phyloP scores from a whole-genome alignment of 2,329 filamentous ascomycete species.

The Tolypocladium amazonense region DNA sequence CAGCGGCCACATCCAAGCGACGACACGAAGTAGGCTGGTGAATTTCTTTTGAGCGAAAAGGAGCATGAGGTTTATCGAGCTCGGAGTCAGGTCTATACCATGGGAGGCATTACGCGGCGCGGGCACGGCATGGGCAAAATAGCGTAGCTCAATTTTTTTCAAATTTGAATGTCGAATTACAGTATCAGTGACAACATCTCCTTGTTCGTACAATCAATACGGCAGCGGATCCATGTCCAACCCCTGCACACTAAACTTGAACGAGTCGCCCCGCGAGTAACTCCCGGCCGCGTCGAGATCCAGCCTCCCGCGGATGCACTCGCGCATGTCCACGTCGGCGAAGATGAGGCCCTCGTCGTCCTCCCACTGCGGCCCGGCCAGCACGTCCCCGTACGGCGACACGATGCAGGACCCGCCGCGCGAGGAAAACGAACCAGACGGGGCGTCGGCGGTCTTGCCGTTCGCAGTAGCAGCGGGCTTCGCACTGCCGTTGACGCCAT shows the following conservation, averaged over 20 bases:
- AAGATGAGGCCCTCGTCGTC: conserved; percentile 57
- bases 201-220: conserved; percentile 23
- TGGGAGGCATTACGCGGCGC: neutral
- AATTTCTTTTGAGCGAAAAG: neutral
- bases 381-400: conserved; percentile 65
- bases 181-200: neutral
- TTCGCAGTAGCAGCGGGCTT: neutral
- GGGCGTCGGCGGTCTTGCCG: neutral
- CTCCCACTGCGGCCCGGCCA: conserved; percentile 78
- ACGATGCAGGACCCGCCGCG: conserved; percentile 78
- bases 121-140: neutral
- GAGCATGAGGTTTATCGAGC: neutral
- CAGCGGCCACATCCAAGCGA: conserved; percentile 12
- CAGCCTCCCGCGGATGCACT: conserved; percentile 70
- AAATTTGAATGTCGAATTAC: neutral
- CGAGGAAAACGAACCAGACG: conserved; percentile 27
- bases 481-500: conserved; percentile 1
- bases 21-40: conserved; percentile 11
- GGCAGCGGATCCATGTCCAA: conserved; percentile 47
- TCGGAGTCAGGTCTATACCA: neutral
- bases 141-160: neutral
- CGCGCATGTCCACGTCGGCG: conserved; percentile 74
- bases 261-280: conserved; percentile 65
- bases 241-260: conserved; percentile 49
- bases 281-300: conserved; percentile 79